These are phyloP conservation scores for Cornus suecica DNA, from an alignment of 148 eudicot genomes.

Conservation along the genomic window DNA sequence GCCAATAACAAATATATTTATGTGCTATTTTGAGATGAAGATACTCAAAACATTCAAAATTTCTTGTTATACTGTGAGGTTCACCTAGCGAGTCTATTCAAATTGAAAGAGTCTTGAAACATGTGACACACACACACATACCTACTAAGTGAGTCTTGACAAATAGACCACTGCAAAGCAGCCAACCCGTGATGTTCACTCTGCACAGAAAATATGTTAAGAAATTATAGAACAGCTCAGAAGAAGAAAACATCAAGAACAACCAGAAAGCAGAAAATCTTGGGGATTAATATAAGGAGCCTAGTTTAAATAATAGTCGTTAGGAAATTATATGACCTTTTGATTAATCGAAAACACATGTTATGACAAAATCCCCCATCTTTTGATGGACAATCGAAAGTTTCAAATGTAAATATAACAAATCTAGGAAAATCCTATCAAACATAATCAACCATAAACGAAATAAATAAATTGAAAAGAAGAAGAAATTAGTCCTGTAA, in stretches of 20 bases:
- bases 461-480: too few relatives aligned
- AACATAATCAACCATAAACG: too few relatives aligned
- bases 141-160: conserved; percentile 83
- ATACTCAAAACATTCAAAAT: conserved; percentile 4
- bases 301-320: not conserved
- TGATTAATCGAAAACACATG: too few relatives aligned
- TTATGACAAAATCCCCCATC: too few relatives aligned
- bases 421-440: too few relatives aligned
- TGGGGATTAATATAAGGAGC: too few relatives aligned
- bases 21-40: not conserved
- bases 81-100: too few relatives aligned
- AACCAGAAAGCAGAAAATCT: not conserved
- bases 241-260: conserved; percentile 1
- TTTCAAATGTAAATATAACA: too few relatives aligned
- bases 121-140: conserved; percentile 13
- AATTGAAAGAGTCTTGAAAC: too few relatives aligned
- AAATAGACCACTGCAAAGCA: conserved; percentile 93
- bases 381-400: too few relatives aligned
- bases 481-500: too few relatives aligned
- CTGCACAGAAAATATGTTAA: conserved; percentile 36
- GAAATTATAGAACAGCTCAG: not conserved
- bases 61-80: not conserved
- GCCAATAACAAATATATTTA: not conserved
- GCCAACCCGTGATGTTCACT: conserved; percentile 86
- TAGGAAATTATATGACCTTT: too few relatives aligned